Conservation (phyloP, 1,139 yeast genomes). For the Zygoascus hellenicus region DNA sequence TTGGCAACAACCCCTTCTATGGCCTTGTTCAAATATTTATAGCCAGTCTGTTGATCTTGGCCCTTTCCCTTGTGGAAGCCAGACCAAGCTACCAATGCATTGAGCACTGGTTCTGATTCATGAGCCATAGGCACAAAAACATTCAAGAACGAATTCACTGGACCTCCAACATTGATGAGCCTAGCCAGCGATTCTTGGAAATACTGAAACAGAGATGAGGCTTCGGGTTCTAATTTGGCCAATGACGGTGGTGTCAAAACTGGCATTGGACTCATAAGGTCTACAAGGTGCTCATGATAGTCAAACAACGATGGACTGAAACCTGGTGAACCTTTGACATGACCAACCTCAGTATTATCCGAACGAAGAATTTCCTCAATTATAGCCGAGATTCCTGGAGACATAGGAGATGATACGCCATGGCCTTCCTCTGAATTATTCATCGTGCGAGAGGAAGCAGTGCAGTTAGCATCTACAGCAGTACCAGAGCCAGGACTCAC, state of each 20-base stretch:
- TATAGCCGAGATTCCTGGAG: not conserved
- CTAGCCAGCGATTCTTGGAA: conserved; percentile 56
- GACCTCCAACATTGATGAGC: conserved; percentile 55
- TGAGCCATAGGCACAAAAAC: conserved; percentile 79
- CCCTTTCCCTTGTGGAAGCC: conserved; percentile 52
- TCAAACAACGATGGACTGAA: conserved; percentile 1
- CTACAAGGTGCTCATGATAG: not conserved
- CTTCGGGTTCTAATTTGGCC: conserved; percentile 38
- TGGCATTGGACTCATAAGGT: not conserved
- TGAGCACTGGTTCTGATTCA: conserved; percentile 58
- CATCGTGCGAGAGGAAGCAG: no score
- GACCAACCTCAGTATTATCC: not conserved
- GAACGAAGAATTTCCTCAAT: not conserved
- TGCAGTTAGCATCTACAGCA: no score
- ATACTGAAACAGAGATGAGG: conserved; percentile 53
- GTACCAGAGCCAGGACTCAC: no score
- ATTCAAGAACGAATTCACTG: conserved; percentile 60
- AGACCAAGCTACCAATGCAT: conserved; percentile 72
- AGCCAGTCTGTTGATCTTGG: conserved; percentile 30
- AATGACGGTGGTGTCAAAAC: not conserved
- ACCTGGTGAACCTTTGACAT: not conserved
- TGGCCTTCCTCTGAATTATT: no score
- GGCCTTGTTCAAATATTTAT: conserved; percentile 30
- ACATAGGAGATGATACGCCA: not conserved
- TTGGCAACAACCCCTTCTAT: conserved; percentile 23